Base-by-base conservation (phyloP, 352 stramenopile genomes). In the Phytophthora ramorum region DNA sequence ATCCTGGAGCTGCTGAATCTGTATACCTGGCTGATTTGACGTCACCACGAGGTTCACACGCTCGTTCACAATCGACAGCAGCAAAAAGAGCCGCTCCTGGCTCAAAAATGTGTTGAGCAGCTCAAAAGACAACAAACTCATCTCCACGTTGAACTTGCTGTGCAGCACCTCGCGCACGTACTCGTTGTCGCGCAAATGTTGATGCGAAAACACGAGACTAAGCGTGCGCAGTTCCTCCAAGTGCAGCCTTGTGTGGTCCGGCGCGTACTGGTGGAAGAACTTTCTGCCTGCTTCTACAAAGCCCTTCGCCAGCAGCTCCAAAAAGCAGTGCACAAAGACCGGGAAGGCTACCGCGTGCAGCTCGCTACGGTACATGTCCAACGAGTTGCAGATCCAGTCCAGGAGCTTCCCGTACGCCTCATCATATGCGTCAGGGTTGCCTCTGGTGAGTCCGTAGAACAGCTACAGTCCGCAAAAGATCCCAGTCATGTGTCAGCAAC, bases 291-390 rank as follows among this genome's bases (percentile, higher is more conserved):
- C 63, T 3, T 87, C 73, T 3, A 63, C 41, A 20, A 78, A 90
- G 0, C 85, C 87, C 48, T 93, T 93, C 4, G 73, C 60, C n/a
- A 93, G 58, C 22, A 95, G 68, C 55, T 95, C 87, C 35, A 95
- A 63, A 62, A 87, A 94, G 64, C 82, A 92, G 71, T 94, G 87
- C 45, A 92, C 84, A 55, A 93, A 95, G 51, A 95, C 64, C 34
- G 87, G 87, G 32, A 91, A 95, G 30, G 81, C 72, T 41, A 95
- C 78, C 0, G 79, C 82, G 56, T 95, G 85, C 44, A 95, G 68
- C 64, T 95, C 87, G 66, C 85, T 90, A 54, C 91, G 91, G 69
- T 93, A 93, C 84, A 93, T 91, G 52, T 95, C 87, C 12, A 95
- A 68, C 62, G 87, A 90, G 64, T 93, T 93, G 69, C 81, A 88